A percentile compares a stretch with the other conserved stretches of the same genome.
phyloP scores from a whole-genome alignment of 1,284 basidiomycete genomes.

The Sphaerobolus stellatus region DNA sequence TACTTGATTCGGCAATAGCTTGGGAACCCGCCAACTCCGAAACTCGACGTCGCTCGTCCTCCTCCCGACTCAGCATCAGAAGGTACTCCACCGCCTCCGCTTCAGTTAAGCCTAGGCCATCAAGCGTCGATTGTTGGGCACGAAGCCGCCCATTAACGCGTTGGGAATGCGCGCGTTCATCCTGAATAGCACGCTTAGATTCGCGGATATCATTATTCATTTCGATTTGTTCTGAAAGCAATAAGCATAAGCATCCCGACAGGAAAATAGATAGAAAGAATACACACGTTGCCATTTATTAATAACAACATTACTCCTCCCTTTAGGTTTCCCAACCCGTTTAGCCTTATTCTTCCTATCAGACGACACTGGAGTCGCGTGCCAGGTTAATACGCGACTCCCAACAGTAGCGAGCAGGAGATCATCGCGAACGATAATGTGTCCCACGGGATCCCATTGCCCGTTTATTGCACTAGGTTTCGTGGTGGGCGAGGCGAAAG shows the following conservation, averaged over 20 bases:
- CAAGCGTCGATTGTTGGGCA: conserved; percentile 56
- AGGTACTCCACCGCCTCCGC: conserved; percentile 79
- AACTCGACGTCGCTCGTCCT: conserved; percentile 43
- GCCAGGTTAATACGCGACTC: conserved; percentile 67
- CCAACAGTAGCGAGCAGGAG: conserved; percentile 64
- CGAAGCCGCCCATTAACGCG: conserved; percentile 47
- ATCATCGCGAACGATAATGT: conserved; percentile 65
- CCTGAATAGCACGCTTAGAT: conserved; percentile 51
- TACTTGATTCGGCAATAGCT: too few species aligned
- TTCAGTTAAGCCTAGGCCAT: conserved; percentile 72
- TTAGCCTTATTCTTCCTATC: conserved; percentile 32
- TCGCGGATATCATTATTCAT: conserved; percentile 65
- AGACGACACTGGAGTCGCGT: conserved; percentile 47
- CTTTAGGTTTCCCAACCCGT: conserved; percentile 33
- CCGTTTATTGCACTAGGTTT: conserved; percentile 36
- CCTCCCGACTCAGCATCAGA: conserved; percentile 83
- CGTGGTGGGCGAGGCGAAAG: conserved; percentile 49
- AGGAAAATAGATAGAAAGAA: conserved; percentile 15
- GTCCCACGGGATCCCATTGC: conserved; percentile 51
- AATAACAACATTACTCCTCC: conserved; percentile 33
- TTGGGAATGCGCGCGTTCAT: conserved; percentile 42
- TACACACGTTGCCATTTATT: conserved; percentile 56
- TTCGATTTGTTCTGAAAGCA: conserved; percentile 56
- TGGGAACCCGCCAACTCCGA: too few species aligned
- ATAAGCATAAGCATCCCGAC: conserved; percentile 11